These are phyloP conservation scores for Sequoia sempervirens DNA, from an alignment of 75 land plant species.

Conservation along the genomic window DNA sequence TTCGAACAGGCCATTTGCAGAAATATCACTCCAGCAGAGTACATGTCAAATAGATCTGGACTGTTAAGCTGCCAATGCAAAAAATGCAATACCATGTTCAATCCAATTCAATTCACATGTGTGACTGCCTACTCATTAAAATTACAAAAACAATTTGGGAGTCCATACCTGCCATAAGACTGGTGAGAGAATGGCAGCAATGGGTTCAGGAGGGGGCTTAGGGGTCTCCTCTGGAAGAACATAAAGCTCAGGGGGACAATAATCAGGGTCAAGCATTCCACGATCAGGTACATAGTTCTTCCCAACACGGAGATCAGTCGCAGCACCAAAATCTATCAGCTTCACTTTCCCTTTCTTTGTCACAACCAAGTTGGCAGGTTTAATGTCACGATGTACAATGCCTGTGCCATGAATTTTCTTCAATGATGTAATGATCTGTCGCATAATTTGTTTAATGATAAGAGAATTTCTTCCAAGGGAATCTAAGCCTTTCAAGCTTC, in stretches of 20 bases:
- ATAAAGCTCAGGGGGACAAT: slow-evolving; percentile 94
- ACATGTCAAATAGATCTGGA: slow-evolving; percentile 98
- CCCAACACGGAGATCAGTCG: slow-evolving; percentile 96
- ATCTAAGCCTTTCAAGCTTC: slow-evolving; percentile 59
- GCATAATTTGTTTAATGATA: slow-evolving; percentile 87
- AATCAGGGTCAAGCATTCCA: slow-evolving; percentile 95
- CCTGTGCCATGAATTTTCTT: slow-evolving; percentile 91
- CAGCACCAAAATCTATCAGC: slow-evolving; percentile 99
- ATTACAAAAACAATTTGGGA: background rate
- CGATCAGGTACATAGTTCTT: slow-evolving; percentile 89
- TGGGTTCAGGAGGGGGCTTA: slow-evolving; percentile 84
- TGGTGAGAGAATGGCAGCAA: slow-evolving; percentile 95
- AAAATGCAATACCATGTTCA: background rate
- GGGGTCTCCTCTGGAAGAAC: slow-evolving; percentile 98
- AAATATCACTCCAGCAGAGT: slow-evolving; percentile 86
- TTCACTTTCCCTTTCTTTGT: slow-evolving; percentile 86
- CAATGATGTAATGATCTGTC: slow-evolving; percentile 82
- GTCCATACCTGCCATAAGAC: slow-evolving; percentile 84
- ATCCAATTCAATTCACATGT: background rate
- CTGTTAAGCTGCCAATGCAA: slow-evolving; percentile 65
- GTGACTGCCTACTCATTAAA: background rate
- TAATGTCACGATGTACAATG: slow-evolving; percentile 95
- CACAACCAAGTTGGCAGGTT: slow-evolving; percentile 94
- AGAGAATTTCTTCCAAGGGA: slow-evolving; percentile 58
- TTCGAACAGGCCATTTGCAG: slow-evolving; percentile 88